Evolutionary conservation across 2,329 filamentous ascomycete species (phyloP).

Genomic region (Fusarium paranaense): DNA sequence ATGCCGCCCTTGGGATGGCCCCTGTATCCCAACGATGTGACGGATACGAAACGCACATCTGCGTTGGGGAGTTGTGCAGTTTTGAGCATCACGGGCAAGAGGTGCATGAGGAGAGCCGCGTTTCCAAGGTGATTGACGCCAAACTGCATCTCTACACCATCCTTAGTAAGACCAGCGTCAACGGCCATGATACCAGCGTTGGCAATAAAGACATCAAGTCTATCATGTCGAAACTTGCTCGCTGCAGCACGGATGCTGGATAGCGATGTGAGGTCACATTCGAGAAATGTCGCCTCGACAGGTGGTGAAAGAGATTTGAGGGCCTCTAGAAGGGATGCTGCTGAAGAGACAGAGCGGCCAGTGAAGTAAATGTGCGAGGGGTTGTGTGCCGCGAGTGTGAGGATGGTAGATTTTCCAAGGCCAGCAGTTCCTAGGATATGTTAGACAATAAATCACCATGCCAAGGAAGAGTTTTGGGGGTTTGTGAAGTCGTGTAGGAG

Average conservation of each 20-base stretch:
- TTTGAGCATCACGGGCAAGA: slow-evolving; percentile 44
- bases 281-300: slow-evolving; percentile 48
- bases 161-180: slow-evolving; percentile 42
- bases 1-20: slow-evolving; percentile 45
- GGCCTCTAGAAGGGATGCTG: slow-evolving; percentile 56
- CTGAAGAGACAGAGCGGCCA: slow-evolving; percentile 59
- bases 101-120: slow-evolving; percentile 48
- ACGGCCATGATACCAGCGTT: slow-evolving; percentile 53
- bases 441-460: background rate
- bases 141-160: slow-evolving; percentile 52
- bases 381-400: slow-evolving; percentile 52
- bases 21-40: slow-evolving; percentile 45
- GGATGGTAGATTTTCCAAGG: slow-evolving; percentile 43
- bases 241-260: slow-evolving; percentile 59
- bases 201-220: slow-evolving; percentile 56
- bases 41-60: slow-evolving; percentile 38
- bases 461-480: background rate
- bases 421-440: slow-evolving; percentile 49
- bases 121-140: slow-evolving; percentile 51
- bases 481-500: background rate
- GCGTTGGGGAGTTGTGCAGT: slow-evolving; percentile 24
- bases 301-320: slow-evolving; percentile 27
- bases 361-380: slow-evolving; percentile 67
- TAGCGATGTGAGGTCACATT: slow-evolving; percentile 63
- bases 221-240: slow-evolving; percentile 51